Conservation (phyloP, 139 green algal genomes). For the Trebouxia sp. region DNA sequence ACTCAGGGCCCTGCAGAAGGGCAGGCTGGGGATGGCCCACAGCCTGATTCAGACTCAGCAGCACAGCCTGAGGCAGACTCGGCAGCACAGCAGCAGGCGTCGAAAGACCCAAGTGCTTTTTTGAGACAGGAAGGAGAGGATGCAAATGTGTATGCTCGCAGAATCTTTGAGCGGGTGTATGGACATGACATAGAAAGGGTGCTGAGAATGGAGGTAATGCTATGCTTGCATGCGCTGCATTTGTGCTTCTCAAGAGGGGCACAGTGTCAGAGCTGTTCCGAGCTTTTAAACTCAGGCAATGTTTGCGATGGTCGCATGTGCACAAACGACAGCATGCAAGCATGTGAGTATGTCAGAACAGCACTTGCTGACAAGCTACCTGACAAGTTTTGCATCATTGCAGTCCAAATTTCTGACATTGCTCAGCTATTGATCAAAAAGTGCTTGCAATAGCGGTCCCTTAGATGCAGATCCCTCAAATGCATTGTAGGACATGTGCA, state of each 20-base stretch:
- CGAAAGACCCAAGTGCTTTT: slow-evolving; percentile 38
- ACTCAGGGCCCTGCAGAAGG: slow-evolving; percentile 1
- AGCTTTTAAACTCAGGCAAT: too few species aligned
- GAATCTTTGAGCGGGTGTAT: slow-evolving; percentile 53
- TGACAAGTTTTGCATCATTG: too few species aligned
- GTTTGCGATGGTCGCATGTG: too few species aligned
- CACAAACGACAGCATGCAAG: too few species aligned
- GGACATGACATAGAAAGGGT: slow-evolving; percentile 72
- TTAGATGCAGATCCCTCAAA: too few species aligned
- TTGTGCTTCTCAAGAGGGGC: not conserved
- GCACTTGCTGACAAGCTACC: too few species aligned
- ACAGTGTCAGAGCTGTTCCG: too few species aligned
- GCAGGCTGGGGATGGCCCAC: not conserved
- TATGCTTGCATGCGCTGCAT: not conserved
- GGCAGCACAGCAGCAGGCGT: not conserved
- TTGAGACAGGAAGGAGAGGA: slow-evolving; percentile 35
- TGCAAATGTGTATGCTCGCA: slow-evolving; percentile 31
- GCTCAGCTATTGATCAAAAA: too few species aligned
- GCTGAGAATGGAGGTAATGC: slow-evolving; percentile 65
- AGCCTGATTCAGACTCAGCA: not conserved
- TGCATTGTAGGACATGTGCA: too few species aligned
- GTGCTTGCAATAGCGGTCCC: too few species aligned
- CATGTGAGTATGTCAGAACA: too few species aligned
- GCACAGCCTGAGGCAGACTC: not conserved
- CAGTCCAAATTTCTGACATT: too few species aligned